Base-by-base conservation (phyloP, 768 basidiomycete species). In the Solioccasus polychromus region DNA sequence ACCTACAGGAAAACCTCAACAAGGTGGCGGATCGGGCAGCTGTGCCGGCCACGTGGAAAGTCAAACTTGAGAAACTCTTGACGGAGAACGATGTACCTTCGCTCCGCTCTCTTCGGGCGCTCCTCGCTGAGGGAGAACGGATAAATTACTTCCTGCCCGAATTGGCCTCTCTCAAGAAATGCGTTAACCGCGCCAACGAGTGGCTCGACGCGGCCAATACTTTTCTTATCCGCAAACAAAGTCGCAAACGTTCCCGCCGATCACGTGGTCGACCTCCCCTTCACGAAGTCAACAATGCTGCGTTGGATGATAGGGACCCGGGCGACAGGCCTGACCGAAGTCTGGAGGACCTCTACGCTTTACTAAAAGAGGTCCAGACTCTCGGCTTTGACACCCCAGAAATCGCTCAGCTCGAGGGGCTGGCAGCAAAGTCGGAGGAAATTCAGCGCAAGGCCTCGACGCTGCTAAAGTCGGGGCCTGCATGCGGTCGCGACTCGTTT, bases 91-190 rank as follows among this genome's bases (percentile, higher is more conserved):
- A 80, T 11, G 76, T 82, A 12, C 93, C 93, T 12, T 61, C 78
- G 1, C 76, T 95, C 28, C 86, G 88, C 30, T 79, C 79, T 28
- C 78, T 97, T 47, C 82, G 87, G 31, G 82, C 88, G 8, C 69
- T 93, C n/a, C 74, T 92, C 20, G 79, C 86, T 0, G 94, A 96
- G 63, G 94, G 88, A 12, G 92, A 96, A 54, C 87, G 86, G 44
- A 89, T 94, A 64, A 84, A 78, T 45, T 80, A 81, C 59, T 73
- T 76, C 25, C 76, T 94, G 12, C 74, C 81, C 2, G 90, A 94
- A 64, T 73, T 93, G 44, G 65, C 70, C 23, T 69, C 78, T 37
- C 77, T 97, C 29, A 78, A 85, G 35, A 88, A 82, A 65, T 89
- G 89, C 58, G 89, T 97, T 42, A 77, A 64, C 35, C 76, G 80